Evolutionary conservation across 2,329 filamentous ascomycete genomes (phyloP).

Genomic region (Fusarium anthophilum): DNA sequence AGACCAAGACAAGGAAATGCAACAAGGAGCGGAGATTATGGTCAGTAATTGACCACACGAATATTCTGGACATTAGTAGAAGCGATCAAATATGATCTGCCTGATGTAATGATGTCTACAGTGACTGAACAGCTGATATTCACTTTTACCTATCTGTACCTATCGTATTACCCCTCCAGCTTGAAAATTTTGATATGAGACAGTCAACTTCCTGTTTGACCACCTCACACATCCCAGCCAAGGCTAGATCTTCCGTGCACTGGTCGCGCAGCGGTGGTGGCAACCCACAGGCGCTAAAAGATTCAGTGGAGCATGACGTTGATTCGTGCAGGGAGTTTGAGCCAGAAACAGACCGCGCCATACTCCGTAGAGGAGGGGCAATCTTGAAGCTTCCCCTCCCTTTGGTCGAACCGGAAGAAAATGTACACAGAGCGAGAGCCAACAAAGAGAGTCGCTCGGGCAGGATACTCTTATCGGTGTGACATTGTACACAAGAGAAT

Average conservation of each 20-base stretch:
- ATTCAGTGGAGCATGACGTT: slow-evolving; percentile 47
- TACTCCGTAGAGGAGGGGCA: slow-evolving; percentile 37
- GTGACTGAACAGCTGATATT: not conserved
- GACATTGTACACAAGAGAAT: not conserved
- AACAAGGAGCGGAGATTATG: slow-evolving; percentile 16
- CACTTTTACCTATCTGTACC: not conserved
- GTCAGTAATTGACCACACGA: not conserved
- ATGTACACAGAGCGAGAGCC: not conserved
- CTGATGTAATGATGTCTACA: slow-evolving; percentile 9
- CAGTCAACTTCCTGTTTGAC: slow-evolving; percentile 32
- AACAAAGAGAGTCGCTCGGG: not conserved
- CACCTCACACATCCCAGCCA: slow-evolving; percentile 21
- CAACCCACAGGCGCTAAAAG: slow-evolving; percentile 31
- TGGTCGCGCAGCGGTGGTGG: slow-evolving; percentile 39
- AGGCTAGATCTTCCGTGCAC: slow-evolving; percentile 38
- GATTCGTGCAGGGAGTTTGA: slow-evolving; percentile 37
- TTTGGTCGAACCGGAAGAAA: slow-evolving; percentile 19
- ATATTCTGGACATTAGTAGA: not conserved
- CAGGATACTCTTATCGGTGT: not conserved
- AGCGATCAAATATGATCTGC: not conserved
- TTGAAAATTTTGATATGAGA: slow-evolving; percentile 20
- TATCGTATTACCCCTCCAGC: slow-evolving; percentile 24
- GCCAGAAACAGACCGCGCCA: slow-evolving; percentile 35
- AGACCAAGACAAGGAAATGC: slow-evolving; percentile 13
- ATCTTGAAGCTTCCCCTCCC: slow-evolving; percentile 32